Base-by-base conservation (phyloP, 768 basidiomycete genomes). In the Mycena kentingensis region DNA sequence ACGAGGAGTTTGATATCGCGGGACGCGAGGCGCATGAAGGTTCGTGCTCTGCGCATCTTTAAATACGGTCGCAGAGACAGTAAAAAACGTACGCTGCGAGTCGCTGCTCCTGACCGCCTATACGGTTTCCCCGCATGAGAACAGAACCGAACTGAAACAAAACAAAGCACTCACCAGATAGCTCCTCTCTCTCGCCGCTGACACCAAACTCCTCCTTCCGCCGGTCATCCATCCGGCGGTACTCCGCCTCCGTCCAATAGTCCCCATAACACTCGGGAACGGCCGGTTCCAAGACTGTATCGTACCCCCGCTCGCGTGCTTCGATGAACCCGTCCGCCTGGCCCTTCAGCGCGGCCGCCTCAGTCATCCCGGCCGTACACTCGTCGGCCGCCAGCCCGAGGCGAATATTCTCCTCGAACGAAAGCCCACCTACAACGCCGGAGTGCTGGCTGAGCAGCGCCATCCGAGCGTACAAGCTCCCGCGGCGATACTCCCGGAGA, bases 361-460 rank as follows among this genome's bases (percentile, higher is more conserved):
- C 36, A 31, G 60, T 43, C 19, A 8, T 7, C 8, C 60, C 52
- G 7, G 39, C 36, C 12, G 52, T 44, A 7, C 29, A 28, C 8
- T 59, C 63, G 6, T 8, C 22, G 6, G 22, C 12, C 5, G 64
- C 39, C 27, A 58, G 53, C 21, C 73, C 76, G 5, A 77, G 56
- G 21, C 63, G 68, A 16, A 77, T 69, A 31, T 76, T 77, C 41
- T 77, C 77, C 26, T 58, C 60, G 4, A 77, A 36, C 3, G 72
- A 64, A 4, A 77, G 57, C 8, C 39, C 35, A 1, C 70, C 69
- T 51, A 69, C 72, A 1, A 75, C 49, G 3, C 54, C 43, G 49
- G 71, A 74, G 2, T 72, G 67, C 57, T 78, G 76, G 3, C 65
- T 65, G 2, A 78, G 67, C 34, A 69, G 63, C 13, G 74, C 72